Evolutionary conservation across 495 filamentous ascomycete species (phyloP).

Genomic region (Eremomyces bilateralis): DNA sequence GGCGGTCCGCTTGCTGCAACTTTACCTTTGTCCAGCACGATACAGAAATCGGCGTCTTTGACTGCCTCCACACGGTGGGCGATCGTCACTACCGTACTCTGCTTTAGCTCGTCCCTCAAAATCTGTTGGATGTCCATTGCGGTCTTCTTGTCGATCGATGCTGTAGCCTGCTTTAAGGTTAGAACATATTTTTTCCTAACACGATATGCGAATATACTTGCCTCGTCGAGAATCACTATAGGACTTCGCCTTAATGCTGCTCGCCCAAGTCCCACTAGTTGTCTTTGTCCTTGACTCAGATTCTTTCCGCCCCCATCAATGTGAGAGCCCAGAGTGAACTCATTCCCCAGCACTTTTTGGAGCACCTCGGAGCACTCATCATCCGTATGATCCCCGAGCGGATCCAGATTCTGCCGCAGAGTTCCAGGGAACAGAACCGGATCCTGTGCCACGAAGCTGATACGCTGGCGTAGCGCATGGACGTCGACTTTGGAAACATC

Average conservation of each 20-base stretch:
- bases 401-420: slow-evolving; percentile 36
- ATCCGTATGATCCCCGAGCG: slow-evolving; percentile 21
- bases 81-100: slow-evolving; percentile 72
- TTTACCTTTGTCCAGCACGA: slow-evolving; percentile 45
- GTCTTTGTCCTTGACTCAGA: slow-evolving; percentile 38
- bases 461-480: slow-evolving; percentile 35
- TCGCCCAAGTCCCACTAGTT: slow-evolving; percentile 36
- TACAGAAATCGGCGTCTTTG: slow-evolving; percentile 49
- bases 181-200: too few species aligned
- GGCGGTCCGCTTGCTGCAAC: slow-evolving; percentile 18
- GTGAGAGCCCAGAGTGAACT: slow-evolving; percentile 30
- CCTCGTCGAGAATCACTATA: slow-evolving; percentile 44
- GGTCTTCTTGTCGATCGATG: slow-evolving; percentile 59
- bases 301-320: slow-evolving; percentile 37
- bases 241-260: slow-evolving; percentile 36
- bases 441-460: slow-evolving; percentile 42
- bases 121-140: slow-evolving; percentile 58
- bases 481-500: slow-evolving; percentile 36
- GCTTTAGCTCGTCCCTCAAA: slow-evolving; percentile 46
- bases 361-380: slow-evolving; percentile 29
- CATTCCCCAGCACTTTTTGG: slow-evolving; percentile 24
- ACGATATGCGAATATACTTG: slow-evolving; percentile 1
- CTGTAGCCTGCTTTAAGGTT: slow-evolving; percentile 37
- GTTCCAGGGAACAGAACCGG: slow-evolving; percentile 40
- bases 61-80: slow-evolving; percentile 68